Conservation (phyloP, 75 land plant species). For the Selaginella moellendorffii region DNA sequence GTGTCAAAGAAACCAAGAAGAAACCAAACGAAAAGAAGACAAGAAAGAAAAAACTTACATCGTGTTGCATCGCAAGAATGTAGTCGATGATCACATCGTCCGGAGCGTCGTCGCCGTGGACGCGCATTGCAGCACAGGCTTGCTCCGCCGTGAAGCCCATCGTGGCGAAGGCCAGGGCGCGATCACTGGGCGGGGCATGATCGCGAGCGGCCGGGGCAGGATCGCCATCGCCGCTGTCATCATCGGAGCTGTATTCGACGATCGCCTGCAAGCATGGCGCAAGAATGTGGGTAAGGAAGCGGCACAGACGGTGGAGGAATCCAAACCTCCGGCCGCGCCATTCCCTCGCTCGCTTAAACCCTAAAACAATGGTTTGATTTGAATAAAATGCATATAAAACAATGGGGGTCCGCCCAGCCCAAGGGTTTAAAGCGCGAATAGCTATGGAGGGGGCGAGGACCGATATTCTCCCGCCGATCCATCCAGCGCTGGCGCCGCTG, state of each 20-base stretch:
- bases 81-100: background rate
- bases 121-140: background rate
- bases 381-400: too few species aligned
- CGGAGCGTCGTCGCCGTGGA: background rate
- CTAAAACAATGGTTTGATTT: too few species aligned
- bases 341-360: too few species aligned
- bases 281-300: too few species aligned
- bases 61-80: background rate
- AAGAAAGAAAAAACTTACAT: background rate
- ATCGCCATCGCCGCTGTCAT: too few species aligned
- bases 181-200: background rate
- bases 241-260: background rate
- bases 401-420: too few species aligned
- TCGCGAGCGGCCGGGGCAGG: background rate
- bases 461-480: conserved; percentile 32
- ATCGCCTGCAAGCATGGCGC: background rate
- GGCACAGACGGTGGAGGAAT: too few species aligned
- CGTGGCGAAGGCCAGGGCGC: background rate
- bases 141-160: background rate
- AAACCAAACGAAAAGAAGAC: too few species aligned
- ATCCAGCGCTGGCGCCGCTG: conserved; percentile 42
- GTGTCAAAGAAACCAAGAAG: background rate
- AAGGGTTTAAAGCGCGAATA: too few species aligned
- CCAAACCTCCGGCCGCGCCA: too few species aligned
- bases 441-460: conserved; percentile 7